Percentiles rank a stretch among this genome's conserved stretches.
phyloP scores from a whole-genome alignment of 1,139 yeast species.

The Protomyces inundatus region DNA sequence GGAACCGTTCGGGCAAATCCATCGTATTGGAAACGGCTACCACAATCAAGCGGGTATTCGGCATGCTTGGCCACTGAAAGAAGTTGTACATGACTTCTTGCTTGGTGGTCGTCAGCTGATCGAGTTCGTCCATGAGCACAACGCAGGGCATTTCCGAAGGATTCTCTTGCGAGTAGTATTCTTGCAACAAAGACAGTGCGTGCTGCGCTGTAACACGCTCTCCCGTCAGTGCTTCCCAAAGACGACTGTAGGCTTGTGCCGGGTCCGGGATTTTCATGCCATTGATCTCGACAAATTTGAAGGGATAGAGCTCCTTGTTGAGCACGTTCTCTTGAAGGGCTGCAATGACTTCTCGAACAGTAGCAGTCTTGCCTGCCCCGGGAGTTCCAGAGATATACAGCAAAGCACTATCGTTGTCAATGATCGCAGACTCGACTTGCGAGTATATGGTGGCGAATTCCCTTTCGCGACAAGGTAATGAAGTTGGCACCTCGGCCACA shows the following conservation, averaged over 20 bases:
- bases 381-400: constrained; percentile 94
- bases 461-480: constrained; percentile 81
- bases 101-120: constrained; percentile 77
- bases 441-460: constrained; percentile 72
- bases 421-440: constrained; percentile 70
- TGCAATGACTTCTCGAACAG: constrained; percentile 76
- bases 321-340: constrained; percentile 48
- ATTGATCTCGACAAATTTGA: constrained; percentile 78
- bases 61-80: constrained; percentile 93
- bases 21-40: constrained; percentile 94
- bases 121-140: constrained; percentile 84
- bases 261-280: constrained; percentile 85
- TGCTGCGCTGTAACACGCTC: constrained; percentile 58
- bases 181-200: constrained; percentile 56
- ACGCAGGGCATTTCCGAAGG: constrained; percentile 45
- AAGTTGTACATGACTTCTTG: constrained; percentile 92
- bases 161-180: constrained; percentile 45
- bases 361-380: constrained; percentile 96
- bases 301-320: constrained; percentile 51
- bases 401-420: constrained; percentile 71
- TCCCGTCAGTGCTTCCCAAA: constrained; percentile 73
- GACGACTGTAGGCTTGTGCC: constrained; percentile 70
- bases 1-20: constrained; percentile 88
- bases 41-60: constrained; percentile 72
- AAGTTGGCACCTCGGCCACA: constrained; percentile 56